phyloP scores from a whole-genome alignment of 2,329 filamentous ascomycete species.

The Lasiodiplodia hormozganensis region DNA sequence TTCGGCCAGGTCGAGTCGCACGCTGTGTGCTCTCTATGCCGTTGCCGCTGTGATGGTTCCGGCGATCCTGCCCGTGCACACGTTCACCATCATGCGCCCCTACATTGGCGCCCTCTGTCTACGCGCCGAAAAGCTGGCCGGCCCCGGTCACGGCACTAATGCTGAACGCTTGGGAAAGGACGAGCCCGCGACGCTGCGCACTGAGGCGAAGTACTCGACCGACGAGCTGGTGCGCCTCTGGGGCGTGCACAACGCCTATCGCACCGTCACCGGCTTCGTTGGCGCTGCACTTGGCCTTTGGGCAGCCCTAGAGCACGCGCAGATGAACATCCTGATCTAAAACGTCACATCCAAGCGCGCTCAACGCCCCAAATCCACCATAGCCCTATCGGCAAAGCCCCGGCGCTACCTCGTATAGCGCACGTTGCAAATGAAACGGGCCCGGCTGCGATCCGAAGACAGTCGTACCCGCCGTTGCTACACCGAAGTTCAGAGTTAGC shows the following conservation, averaged over 20 bases:
- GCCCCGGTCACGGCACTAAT: neutral
- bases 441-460: neutral
- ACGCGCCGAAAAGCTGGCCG: constrained; percentile 23
- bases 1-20: neutral
- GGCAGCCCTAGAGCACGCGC: neutral
- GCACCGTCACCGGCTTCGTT: constrained; percentile 11
- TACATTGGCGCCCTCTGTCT: constrained; percentile 20
- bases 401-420: constrained; percentile 23
- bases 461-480: neutral
- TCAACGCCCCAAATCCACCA: neutral
- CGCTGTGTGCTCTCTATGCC: constrained; percentile 7
- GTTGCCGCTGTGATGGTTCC: constrained; percentile 17
- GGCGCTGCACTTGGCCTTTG: constrained; percentile 15
- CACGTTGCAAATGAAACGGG: neutral
- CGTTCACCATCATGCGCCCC: constrained; percentile 21
- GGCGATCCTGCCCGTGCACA: constrained; percentile 21
- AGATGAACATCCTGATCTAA: neutral
- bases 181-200: neutral
- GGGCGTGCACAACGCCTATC: constrained; percentile 12
- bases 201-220: neutral
- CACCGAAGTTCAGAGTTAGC: constrained; percentile 4
- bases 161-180: constrained; percentile 5
- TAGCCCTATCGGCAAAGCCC: constrained; percentile 18
- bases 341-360: neutral
- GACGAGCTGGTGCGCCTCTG: constrained; percentile 15